Evolutionary conservation across 768 basidiomycete species (phyloP).

Genomic region (Saitozyma podzolica): DNA sequence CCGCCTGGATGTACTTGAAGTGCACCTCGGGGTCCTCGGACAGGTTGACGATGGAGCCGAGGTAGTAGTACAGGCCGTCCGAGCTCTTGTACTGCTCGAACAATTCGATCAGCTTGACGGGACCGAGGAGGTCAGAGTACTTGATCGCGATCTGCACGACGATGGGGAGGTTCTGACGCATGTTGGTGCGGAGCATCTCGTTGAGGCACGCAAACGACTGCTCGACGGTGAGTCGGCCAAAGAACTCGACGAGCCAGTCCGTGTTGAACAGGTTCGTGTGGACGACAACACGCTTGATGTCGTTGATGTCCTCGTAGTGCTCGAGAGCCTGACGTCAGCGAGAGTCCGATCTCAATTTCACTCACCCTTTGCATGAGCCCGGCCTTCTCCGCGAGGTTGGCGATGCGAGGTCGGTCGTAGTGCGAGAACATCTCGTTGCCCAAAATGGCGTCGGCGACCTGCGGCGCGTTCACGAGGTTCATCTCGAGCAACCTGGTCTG

Average conservation of each 20-base stretch:
- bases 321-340: constrained; percentile 74
- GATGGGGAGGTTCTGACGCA: constrained; percentile 93
- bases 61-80: constrained; percentile 97
- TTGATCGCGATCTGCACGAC: constrained; percentile 98
- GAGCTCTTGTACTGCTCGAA: constrained; percentile 97
- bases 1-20: constrained; percentile 99
- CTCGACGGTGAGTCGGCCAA: constrained; percentile 93
- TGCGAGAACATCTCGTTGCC: constrained; percentile 98
- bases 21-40: constrained; percentile 95
- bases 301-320: constrained; percentile 96
- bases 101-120: constrained; percentile 96
- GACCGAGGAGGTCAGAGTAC: constrained; percentile 96
- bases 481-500: constrained; percentile 97
- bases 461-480: constrained; percentile 95
- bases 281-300: constrained; percentile 97
- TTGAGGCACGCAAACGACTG: constrained; percentile 94
- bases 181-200: constrained; percentile 95
- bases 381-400: constrained; percentile 97
- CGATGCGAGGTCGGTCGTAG: constrained; percentile 93
- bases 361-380: constrained; percentile 87
- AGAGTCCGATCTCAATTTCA: constrained; percentile 5
- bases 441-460: constrained; percentile 97
- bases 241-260: constrained; percentile 95
- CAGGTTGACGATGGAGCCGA: constrained; percentile 95
- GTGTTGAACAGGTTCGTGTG: constrained; percentile 80